Evolutionary conservation across 768 basidiomycete genomes (phyloP).

Genomic region (Dendrothele bispora): DNA sequence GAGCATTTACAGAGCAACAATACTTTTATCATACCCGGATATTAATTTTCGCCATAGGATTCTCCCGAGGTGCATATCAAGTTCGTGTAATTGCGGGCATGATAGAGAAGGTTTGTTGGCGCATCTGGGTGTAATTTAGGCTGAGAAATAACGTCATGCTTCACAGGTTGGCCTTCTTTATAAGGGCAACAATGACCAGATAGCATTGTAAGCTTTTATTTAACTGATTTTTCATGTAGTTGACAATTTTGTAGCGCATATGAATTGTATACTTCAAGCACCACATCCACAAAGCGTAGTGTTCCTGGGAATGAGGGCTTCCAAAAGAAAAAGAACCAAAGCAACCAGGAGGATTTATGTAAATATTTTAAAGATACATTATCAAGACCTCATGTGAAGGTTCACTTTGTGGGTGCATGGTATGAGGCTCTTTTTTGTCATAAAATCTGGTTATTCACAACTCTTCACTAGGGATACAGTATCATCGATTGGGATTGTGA

Average conservation of each 20-base stretch:
- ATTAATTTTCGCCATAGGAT: constrained; percentile 25
- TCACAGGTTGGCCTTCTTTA: too few species aligned
- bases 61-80: constrained; percentile 50
- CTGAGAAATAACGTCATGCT: too few species aligned
- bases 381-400: constrained; percentile 27
- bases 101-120: constrained; percentile 27
- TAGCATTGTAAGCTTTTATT: constrained; percentile 34
- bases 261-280: constrained; percentile 32
- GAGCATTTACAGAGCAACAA: too few species aligned
- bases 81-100: constrained; percentile 42
- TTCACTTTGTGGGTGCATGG: constrained; percentile 49
- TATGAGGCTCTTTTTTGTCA: constrained; percentile 14
- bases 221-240: background rate
- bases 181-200: constrained; percentile 39
- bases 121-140: background rate
- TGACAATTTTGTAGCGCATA: constrained; percentile 32
- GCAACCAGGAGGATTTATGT: constrained; percentile 11
- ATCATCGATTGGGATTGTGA: constrained; percentile 40
- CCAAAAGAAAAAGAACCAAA: background rate
- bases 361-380: constrained; percentile 29
- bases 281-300: constrained; percentile 14
- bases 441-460: background rate
- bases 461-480: constrained; percentile 46
- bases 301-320: background rate
- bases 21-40: background rate